Percentiles rank a stretch among this genome's conserved stretches.
Evolutionary conservation across 352 stramenopile genomes (phyloP).

Genomic region (Pythium aquatile): DNA sequence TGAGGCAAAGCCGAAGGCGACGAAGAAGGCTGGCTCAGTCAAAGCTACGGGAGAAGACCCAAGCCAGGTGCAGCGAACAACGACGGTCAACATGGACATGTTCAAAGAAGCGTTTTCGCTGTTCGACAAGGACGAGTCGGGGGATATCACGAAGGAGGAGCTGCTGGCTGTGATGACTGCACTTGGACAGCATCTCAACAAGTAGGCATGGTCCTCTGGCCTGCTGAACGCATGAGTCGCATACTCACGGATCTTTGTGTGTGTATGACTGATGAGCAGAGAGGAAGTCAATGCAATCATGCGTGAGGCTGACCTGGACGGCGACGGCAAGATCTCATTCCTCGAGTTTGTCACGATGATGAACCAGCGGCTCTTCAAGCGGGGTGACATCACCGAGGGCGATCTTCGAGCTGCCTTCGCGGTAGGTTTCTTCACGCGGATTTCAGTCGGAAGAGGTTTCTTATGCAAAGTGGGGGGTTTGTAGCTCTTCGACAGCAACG

Average conservation of each 20-base stretch:
- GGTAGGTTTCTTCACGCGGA: constrained; percentile 22
- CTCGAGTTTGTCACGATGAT: constrained; percentile 78
- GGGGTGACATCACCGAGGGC: constrained; percentile 45
- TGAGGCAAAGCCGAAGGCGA: constrained; percentile 15
- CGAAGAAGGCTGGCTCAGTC: not conserved
- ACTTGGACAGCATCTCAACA: constrained; percentile 45
- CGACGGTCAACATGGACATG: constrained; percentile 80
- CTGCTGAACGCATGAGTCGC: not conserved
- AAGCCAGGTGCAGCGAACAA: constrained; percentile 30
- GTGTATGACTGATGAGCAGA: constrained; percentile 25
- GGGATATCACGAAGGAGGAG: constrained; percentile 63
- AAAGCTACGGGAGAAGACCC: not conserved
- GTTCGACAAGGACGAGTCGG: constrained; percentile 77
- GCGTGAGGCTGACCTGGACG: constrained; percentile 58
- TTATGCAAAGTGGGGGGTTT: not conserved
- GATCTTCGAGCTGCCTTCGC: constrained; percentile 69
- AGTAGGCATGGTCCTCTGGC: not conserved
- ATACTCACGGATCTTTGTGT: not conserved
- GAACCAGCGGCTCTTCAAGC: constrained; percentile 66
- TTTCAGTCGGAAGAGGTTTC: not conserved
- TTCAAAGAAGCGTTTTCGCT: constrained; percentile 75
- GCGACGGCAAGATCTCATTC: constrained; percentile 75
- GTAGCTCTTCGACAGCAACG: constrained; percentile 69
- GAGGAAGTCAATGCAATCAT: constrained; percentile 70
- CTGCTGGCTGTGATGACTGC: constrained; percentile 48